Conservation (phyloP, 352 stramenopile genomes). For the Phytopythium cucurbitacearum region DNA sequence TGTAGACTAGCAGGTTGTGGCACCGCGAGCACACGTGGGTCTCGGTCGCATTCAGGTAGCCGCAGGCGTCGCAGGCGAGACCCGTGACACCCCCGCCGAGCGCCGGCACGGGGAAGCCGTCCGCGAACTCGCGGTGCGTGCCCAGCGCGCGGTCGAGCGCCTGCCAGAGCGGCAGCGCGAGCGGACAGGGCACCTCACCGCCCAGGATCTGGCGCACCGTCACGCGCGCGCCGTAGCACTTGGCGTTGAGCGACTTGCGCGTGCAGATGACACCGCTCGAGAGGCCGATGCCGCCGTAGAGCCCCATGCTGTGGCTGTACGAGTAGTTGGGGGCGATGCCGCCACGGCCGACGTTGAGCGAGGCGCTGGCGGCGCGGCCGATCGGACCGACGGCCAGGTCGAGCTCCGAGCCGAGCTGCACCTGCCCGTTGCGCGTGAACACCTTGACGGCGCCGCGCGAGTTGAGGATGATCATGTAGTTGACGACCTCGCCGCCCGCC, state of each 20-base stretch:
- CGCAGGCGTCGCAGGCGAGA: conserved; percentile 49
- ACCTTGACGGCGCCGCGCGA: conserved; percentile 72
- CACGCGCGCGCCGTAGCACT: conserved; percentile 58
- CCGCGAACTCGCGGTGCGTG: conserved; percentile 56
- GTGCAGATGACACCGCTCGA: conserved; percentile 70
- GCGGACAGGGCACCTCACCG: conserved; percentile 56
- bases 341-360: conserved; percentile 51
- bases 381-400: conserved; percentile 69
- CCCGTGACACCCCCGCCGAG: conserved; percentile 28
- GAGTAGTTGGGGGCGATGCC: conserved; percentile 76
- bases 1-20: conserved; percentile 68
- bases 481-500: conserved; percentile 73
- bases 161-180: conserved; percentile 62
- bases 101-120: conserved; percentile 52
- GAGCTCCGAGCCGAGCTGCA: conserved; percentile 71
- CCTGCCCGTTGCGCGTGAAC: conserved; percentile 72
- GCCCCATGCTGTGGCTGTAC: conserved; percentile 71
- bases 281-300: conserved; percentile 72
- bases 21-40: conserved; percentile 44
- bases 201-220: conserved; percentile 63
- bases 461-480: conserved; percentile 82
- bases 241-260: conserved; percentile 69
- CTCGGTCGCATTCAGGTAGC: conserved; percentile 43
- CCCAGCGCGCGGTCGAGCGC: conserved; percentile 56
- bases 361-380: conserved; percentile 57